Evolutionary conservation across 148 eudicot species (phyloP).

Genomic region (Camellia granthamiana): DNA sequence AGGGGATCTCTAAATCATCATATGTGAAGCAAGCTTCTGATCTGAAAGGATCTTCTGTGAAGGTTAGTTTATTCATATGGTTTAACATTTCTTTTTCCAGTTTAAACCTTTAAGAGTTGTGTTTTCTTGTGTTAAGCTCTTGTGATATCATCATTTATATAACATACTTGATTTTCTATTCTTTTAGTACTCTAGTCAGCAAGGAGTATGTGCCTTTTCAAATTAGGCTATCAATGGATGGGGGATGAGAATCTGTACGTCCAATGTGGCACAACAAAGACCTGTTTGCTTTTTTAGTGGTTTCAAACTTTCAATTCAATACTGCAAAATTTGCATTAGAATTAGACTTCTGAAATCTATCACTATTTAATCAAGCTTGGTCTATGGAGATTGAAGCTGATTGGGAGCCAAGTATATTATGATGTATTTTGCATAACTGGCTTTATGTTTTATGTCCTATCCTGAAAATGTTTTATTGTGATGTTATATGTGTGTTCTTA

Average conservation of each 20-base stretch:
- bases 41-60: slow-evolving; percentile 71
- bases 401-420: neutral
- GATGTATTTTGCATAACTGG: neutral
- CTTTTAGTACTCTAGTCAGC: neutral
- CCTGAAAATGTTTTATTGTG: neutral
- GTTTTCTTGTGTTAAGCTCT: neutral
- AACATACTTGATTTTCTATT: neutral
- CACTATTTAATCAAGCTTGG: neutral
- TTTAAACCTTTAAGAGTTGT: slow-evolving; percentile 1
- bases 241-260: neutral
- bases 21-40: slow-evolving; percentile 80
- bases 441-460: neutral
- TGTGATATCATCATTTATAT: neutral
- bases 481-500: neutral
- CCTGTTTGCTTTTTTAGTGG: neutral
- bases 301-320: too few relatives aligned
- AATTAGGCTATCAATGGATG: neutral
- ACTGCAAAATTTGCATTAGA: neutral
- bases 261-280: too few relatives aligned
- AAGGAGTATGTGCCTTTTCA: neutral
- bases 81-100: neutral
- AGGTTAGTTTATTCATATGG: slow-evolving; percentile 38
- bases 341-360: neutral
- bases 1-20: slow-evolving; percentile 87
- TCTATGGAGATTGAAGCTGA: neutral